Conservation (phyloP, 106 monocot genomes). For the Dioscorea dumetorum region DNA sequence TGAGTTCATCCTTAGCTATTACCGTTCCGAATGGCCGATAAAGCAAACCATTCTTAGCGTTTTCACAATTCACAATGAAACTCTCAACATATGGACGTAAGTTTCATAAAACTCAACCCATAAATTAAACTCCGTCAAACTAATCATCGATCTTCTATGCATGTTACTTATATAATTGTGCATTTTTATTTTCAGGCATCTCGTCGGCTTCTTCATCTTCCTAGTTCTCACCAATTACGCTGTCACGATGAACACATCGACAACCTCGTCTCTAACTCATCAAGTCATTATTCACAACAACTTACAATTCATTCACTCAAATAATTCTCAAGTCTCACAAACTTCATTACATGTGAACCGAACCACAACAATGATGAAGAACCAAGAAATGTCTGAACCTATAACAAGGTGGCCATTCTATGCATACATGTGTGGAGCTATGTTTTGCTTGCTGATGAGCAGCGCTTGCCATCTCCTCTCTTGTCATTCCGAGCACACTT, state of each 20-base stretch:
- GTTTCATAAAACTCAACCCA: not conserved
- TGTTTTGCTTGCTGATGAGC: constrained; percentile 84
- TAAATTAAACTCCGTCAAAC: not conserved
- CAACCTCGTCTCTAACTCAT: not conserved
- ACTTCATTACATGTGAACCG: not conserved
- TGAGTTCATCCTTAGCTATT: constrained; percentile 36
- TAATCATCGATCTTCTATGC: not conserved
- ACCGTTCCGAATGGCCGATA: constrained; percentile 43
- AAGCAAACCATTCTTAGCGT: constrained; percentile 47
- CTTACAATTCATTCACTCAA: not conserved
- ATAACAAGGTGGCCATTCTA: constrained; percentile 55
- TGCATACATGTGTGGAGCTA: constrained; percentile 54
- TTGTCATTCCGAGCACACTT: constrained; percentile 67
- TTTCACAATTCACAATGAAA: constrained; percentile 60
- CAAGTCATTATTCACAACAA: not conserved
- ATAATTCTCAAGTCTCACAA: not conserved
- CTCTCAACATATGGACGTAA: constrained; percentile 54
- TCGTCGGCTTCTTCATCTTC: constrained; percentile 80
- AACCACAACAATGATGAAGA: not conserved
- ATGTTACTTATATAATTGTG: not conserved
- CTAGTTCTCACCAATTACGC: constrained; percentile 37
- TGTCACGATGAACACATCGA: constrained; percentile 16
- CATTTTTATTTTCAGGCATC: constrained; percentile 45
- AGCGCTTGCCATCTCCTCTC: constrained; percentile 70
- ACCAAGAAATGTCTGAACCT: not conserved